Evolutionary conservation across 257 asterid species (phyloP).

Genomic region (Oldenlandia corymbosa): DNA sequence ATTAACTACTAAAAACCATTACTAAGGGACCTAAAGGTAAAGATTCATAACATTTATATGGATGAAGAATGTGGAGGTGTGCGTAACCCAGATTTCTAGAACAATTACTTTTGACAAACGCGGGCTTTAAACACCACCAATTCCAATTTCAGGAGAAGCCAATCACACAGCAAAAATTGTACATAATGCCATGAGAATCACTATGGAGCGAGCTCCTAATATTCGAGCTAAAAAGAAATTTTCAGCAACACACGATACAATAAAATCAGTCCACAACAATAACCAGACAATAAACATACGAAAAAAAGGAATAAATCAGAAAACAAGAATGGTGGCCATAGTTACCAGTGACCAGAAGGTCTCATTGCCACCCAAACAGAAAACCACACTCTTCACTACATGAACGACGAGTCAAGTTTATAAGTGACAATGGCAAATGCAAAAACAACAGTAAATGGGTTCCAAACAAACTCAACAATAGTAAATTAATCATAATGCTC

Average conservation of each 20-base stretch:
- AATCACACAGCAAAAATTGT: constrained; percentile 11
- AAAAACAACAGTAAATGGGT: too few relatives aligned
- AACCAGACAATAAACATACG: not conserved
- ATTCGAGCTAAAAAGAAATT: not conserved
- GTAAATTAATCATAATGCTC: too few relatives aligned
- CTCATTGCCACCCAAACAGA: too few relatives aligned
- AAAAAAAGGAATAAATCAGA: too few relatives aligned
- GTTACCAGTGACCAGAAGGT: not conserved
- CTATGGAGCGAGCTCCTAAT: constrained; percentile 10
- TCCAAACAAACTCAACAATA: too few relatives aligned
- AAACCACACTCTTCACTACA: too few relatives aligned
- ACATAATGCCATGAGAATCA: constrained; percentile 17
- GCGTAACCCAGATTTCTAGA: constrained; percentile 29
- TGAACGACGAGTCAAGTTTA: too few relatives aligned
- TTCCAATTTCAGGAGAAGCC: constrained; percentile 22
- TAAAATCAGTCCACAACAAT: not conserved
- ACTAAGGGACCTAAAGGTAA: too few relatives aligned
- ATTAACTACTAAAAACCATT: too few relatives aligned
- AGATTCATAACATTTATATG: too few relatives aligned
- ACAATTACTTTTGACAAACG: constrained; percentile 8
- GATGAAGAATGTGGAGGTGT: constrained; percentile 22
- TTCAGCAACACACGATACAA: too few relatives aligned
- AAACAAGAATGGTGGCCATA: not conserved
- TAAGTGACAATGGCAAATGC: too few relatives aligned
- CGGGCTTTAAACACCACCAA: constrained; percentile 33